Conservation (phyloP, 495 filamentous ascomycete species). For the Neurospora sp. region DNA sequence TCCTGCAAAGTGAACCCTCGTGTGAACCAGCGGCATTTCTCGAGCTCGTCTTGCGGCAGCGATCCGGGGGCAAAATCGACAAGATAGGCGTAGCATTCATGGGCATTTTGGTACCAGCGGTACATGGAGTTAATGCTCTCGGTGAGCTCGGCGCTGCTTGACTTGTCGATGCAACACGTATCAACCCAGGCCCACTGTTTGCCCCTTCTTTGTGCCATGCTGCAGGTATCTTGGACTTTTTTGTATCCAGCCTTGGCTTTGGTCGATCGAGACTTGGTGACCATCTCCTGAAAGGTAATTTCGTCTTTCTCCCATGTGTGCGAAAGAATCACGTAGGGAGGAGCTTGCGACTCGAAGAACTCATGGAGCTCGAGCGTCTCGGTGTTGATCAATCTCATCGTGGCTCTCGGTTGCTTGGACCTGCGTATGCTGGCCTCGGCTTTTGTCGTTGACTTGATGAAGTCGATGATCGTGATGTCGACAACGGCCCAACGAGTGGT, state of each 20-base stretch:
- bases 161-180: slow-evolving; percentile 39
- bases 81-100: slow-evolving; percentile 28
- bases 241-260: neutral
- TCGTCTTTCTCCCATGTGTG: slow-evolving; percentile 7
- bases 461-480: fast-evolving
- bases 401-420: neutral
- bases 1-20: slow-evolving; percentile 33
- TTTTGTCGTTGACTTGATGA: neutral
- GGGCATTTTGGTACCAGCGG: slow-evolving; percentile 23
- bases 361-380: neutral
- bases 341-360: neutral
- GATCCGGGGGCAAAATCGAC: neutral
- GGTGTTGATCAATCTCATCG: slow-evolving; percentile 2
- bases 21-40: slow-evolving; percentile 21
- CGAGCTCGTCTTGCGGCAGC: neutral
- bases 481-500: neutral
- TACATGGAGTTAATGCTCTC: slow-evolving; percentile 44
- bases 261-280: neutral
- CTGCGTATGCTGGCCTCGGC: fast-evolving
- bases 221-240: slow-evolving; percentile 24
- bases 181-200: slow-evolving; percentile 33
- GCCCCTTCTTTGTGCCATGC: slow-evolving; percentile 12
- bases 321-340: neutral
- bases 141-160: slow-evolving; percentile 32
- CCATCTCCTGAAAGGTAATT: slow-evolving; percentile 5